Evolutionary conservation across 805 yeast species (phyloP).

Genomic region (Kuraishia ogatae): DNA sequence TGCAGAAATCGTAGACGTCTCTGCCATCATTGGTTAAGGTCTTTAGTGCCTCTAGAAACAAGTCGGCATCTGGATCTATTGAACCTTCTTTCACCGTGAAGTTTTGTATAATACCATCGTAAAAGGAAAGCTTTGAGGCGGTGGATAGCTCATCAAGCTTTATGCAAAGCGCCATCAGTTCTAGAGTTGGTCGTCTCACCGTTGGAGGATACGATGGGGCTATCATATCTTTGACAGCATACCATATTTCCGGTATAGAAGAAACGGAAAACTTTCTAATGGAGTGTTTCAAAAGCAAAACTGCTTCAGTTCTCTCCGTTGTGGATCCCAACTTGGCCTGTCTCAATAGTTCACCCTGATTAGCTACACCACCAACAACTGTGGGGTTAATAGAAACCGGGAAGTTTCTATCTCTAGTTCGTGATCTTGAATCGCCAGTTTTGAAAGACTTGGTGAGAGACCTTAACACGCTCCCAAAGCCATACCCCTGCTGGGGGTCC

Average conservation of each 20-base stretch:
- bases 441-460: conserved; percentile 16
- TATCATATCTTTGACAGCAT: conserved; percentile 48
- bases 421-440: conserved; percentile 7
- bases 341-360: conserved; percentile 12
- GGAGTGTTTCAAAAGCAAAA: conserved; percentile 38
- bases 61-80: conserved; percentile 22
- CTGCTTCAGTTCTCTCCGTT: conserved; percentile 35
- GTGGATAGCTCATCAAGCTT: conserved; percentile 40
- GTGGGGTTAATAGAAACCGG: conserved; percentile 17
- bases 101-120: conserved; percentile 42
- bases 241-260: conserved; percentile 71
- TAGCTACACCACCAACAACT: conserved; percentile 17
- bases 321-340: conserved; percentile 14
- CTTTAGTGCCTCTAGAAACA: conserved; percentile 40
- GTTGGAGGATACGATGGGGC: conserved; percentile 21
- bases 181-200: conserved; percentile 39
- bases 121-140: conserved; percentile 44
- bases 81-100: conserved; percentile 38
- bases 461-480: conserved; percentile 12
- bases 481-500: background rate
- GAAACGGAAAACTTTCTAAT: conserved; percentile 44
- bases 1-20: conserved; percentile 11
- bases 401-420: conserved; percentile 6
- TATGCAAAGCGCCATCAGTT: conserved; percentile 49
- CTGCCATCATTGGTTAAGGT: conserved; percentile 31